These are phyloP conservation scores for Colletotrichum gigasporum DNA, from an alignment of 2,329 filamentous ascomycete species.

Conservation along the genomic window DNA sequence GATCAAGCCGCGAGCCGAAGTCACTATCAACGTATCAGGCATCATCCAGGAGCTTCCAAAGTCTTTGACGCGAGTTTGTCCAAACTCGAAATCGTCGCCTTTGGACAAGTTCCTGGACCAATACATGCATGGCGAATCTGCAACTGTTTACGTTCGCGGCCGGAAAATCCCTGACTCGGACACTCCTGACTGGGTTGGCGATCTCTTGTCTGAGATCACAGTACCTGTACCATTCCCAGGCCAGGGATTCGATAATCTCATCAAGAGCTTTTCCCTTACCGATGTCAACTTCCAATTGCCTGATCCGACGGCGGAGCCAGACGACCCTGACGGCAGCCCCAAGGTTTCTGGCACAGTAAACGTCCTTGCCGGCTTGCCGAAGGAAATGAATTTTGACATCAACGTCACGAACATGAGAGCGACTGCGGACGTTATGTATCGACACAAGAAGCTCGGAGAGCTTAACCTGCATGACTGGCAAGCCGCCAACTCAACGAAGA, in stretches of 20 bases:
- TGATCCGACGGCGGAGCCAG: conserved; percentile 79
- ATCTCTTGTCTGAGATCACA: conserved; percentile 82
- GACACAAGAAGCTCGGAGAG: conserved; percentile 79
- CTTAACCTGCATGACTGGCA: conserved; percentile 87
- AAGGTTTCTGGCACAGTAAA: conserved; percentile 85
- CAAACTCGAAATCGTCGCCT: conserved; percentile 80
- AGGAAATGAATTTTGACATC: conserved; percentile 87
- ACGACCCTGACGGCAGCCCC: conserved; percentile 75
- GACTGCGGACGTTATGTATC: conserved; percentile 82
- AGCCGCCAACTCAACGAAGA: conserved; percentile 79
- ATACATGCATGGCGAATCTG: conserved; percentile 83
- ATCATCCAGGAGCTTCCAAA: conserved; percentile 79
- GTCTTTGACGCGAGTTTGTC: conserved; percentile 77
- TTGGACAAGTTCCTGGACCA: conserved; percentile 82
- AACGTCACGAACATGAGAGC: conserved; percentile 82
- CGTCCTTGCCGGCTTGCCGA: conserved; percentile 80
- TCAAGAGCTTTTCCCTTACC: conserved; percentile 87
- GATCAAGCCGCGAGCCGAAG: conserved; percentile 73
- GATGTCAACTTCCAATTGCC: conserved; percentile 90
- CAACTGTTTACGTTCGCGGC: conserved; percentile 85
- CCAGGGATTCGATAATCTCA: conserved; percentile 80
- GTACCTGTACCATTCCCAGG: conserved; percentile 88
- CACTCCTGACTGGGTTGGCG: conserved; percentile 84
- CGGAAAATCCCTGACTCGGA: conserved; percentile 71
- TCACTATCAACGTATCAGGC: conserved; percentile 76